phyloP scores from a whole-genome alignment of 2,329 filamentous ascomycete genomes.

The Rhinocladiella similis region DNA sequence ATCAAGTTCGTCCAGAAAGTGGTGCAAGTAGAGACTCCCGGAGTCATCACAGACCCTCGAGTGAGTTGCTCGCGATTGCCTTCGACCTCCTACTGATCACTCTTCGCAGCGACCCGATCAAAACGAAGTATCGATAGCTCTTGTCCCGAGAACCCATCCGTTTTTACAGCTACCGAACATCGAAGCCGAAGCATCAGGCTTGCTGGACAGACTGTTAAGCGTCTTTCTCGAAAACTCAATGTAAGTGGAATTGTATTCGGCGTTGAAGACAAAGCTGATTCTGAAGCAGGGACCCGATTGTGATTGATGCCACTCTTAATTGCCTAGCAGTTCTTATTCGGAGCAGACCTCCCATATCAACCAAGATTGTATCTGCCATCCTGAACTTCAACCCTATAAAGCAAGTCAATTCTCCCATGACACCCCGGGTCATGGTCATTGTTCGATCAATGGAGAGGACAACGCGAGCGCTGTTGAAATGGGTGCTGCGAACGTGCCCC shows the following conservation, averaged over 20 bases:
- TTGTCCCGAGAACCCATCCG: conserved; percentile 80
- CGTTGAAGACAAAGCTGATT: conserved; percentile 1
- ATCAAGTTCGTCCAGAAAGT: conserved; percentile 97
- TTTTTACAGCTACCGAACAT: conserved; percentile 76
- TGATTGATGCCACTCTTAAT: conserved; percentile 91
- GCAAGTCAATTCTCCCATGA: conserved; percentile 74
- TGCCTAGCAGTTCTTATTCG: conserved; percentile 80
- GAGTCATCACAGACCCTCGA: conserved; percentile 75
- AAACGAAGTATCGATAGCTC: conserved; percentile 81
- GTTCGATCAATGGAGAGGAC: conserved; percentile 96
- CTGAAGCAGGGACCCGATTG: conserved; percentile 70
- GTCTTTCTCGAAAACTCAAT: conserved; percentile 83
- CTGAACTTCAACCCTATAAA: conserved; percentile 91
- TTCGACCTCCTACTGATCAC: conserved; percentile 1
- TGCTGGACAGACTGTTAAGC: conserved; percentile 83
- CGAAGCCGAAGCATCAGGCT: conserved; percentile 87
- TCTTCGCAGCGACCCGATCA: conserved; percentile 65
- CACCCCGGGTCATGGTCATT: conserved; percentile 75
- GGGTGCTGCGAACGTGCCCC: conserved; percentile 82
- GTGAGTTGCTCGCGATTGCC: conserved; percentile 52
- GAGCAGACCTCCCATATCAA: conserved; percentile 75
- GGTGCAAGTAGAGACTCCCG: conserved; percentile 87
- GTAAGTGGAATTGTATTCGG: conserved; percentile 52
- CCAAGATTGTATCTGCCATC: conserved; percentile 80
- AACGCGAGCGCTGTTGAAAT: conserved; percentile 76